Base-by-base conservation (phyloP, 2,329 filamentous ascomycete species). In the Cordyceps cateniannulata region DNA sequence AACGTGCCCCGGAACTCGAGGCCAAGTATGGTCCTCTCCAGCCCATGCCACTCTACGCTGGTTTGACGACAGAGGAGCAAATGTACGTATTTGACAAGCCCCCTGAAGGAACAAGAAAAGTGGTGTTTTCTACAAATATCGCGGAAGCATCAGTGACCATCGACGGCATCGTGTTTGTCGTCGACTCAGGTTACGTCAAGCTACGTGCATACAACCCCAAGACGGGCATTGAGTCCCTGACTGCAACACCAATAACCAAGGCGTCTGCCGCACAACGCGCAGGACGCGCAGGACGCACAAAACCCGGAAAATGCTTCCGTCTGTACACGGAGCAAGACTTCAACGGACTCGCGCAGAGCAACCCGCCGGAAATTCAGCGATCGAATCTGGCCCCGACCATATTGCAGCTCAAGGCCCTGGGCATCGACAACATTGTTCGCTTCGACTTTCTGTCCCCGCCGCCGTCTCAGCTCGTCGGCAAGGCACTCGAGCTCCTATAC, bases 71-170 rank as follows among this genome's bases (percentile, higher is more conserved):
- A 9, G 93, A 97, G 65, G 87, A 97, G 69, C 95, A 98, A 70
- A 93, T 96, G 85, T 93, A 93, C 65, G 89, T 98, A 45, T 98
- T 98, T 70, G 91, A 96, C 67, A 86, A 89, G 59, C 79, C 92
- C 2, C 86, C 90, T 0, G 86, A 90, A 63, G 88, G 93, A 62
- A 93, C 87, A 1, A 84, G 95, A 47, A 98, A 98, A 71, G 89
- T 97, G 44, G 90, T 99, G 40, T 87, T 97, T 65, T 89, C 91
- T 4, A 98, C 95, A 62, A 98, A 98, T 71, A 97, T 98, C 65
- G 92, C 95, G 14, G 95, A 99, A 77, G 93, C 95, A 5, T 96
- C 91, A 1, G 89, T 99, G 48, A 98, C 95, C 18, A 96, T 98
- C 60, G 88, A 95, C 58, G 92, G 91, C 3, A 93, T 98, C 63